Percentiles rank a stretch among this genome's conserved stretches.
Conservation (phyloP, 768 basidiomycete species). For the Hortiboletus campestris region DNA sequence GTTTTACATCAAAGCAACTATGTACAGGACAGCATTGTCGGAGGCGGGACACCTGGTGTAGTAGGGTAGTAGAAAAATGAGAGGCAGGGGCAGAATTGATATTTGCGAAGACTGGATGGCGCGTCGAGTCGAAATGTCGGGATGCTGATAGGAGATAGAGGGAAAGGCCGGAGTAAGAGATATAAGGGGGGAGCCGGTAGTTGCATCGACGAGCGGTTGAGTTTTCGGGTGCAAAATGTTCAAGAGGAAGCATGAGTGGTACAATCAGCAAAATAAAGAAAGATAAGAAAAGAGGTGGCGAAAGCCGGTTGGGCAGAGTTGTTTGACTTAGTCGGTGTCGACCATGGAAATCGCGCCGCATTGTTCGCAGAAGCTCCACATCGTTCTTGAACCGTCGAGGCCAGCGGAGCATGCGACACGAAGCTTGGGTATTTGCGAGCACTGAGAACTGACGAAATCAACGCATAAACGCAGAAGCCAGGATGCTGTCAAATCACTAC, state of each 20-base stretch:
- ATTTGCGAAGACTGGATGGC: slow-evolving; percentile 17
- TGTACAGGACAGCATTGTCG: slow-evolving; percentile 29
- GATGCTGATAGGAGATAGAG: slow-evolving; percentile 12
- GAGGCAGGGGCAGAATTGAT: slow-evolving; percentile 16
- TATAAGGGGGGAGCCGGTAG: slow-evolving; percentile 13
- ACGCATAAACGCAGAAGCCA: slow-evolving; percentile 10
- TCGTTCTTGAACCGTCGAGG: slow-evolving; percentile 62
- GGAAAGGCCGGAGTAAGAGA: slow-evolving; percentile 9
- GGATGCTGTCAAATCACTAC: slow-evolving; percentile 12
- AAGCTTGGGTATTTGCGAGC: slow-evolving; percentile 80
- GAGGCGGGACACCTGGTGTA: slow-evolving; percentile 17
- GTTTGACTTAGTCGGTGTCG: slow-evolving; percentile 54
- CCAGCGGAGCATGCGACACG: slow-evolving; percentile 75
- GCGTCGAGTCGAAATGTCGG: slow-evolving; percentile 24
- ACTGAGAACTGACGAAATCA: slow-evolving; percentile 48
- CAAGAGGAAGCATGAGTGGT: slow-evolving; percentile 26
- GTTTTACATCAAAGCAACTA: slow-evolving; percentile 32
- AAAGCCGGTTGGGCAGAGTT: slow-evolving; percentile 2
- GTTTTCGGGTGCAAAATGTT: slow-evolving; percentile 25
- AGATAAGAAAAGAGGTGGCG: slow-evolving; percentile 23
- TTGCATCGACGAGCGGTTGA: slow-evolving; percentile 24
- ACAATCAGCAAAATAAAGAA: slow-evolving; percentile 33
- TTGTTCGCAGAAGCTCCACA: slow-evolving; percentile 89
- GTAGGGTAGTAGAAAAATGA: slow-evolving; percentile 21
- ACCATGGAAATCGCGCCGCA: slow-evolving; percentile 90